A percentile compares a stretch with the other conserved stretches of the same genome.
These are phyloP conservation scores for Arctium minus DNA, from an alignment of 129 eudicot species.

Conservation along the genomic window DNA sequence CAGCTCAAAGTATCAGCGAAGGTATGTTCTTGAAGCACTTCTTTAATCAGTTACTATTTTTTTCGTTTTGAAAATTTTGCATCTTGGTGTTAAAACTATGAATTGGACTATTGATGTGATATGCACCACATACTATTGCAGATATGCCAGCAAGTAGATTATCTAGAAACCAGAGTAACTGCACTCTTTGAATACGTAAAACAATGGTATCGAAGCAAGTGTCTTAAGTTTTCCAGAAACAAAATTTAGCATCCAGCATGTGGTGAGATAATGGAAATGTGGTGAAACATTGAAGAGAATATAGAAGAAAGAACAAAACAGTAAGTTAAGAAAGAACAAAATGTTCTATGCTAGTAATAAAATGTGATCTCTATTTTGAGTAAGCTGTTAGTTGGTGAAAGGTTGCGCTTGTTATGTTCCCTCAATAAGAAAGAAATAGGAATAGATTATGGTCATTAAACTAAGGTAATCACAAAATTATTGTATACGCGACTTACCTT, in stretches of 20 bases:
- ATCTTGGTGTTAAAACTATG: not conserved
- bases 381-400: not conserved
- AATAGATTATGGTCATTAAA: too few relatives aligned
- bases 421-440: too few relatives aligned
- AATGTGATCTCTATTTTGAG: not conserved
- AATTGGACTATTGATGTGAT: not conserved
- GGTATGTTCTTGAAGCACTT: slow-evolving; percentile 38
- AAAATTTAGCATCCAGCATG: not conserved
- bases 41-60: not conserved
- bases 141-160: not conserved
- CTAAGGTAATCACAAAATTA: too few relatives aligned
- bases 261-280: not conserved
- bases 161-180: not conserved
- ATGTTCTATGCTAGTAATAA: too few relatives aligned
- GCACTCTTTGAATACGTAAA: not conserved
- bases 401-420: too few relatives aligned
- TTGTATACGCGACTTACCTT: too few relatives aligned
- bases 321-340: too few relatives aligned
- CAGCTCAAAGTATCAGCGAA: slow-evolving; percentile 74
- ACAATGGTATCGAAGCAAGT: not conserved
- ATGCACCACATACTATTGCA: not conserved
- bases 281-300: not conserved
- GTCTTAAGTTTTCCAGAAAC: not conserved
- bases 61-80: not conserved
- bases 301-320: too few relatives aligned